Evolutionary conservation across 305 asterid genomes (phyloP).

Genomic region (Fraxinus sp.): DNA sequence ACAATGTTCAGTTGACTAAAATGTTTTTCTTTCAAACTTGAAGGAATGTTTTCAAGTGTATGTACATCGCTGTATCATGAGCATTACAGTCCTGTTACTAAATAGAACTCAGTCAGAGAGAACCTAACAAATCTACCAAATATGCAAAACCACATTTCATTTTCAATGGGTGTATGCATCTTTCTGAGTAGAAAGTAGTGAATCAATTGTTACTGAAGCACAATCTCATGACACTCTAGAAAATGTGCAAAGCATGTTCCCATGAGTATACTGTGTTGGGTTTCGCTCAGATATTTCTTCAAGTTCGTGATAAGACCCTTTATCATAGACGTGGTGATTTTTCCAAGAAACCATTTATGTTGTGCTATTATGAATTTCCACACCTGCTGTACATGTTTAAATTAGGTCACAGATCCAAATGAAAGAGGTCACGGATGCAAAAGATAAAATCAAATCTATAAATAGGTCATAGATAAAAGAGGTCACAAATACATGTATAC

Average conservation of each 20-base stretch:
- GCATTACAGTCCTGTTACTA: neutral
- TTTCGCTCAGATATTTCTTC: neutral
- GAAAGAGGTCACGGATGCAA: neutral
- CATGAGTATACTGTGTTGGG: neutral
- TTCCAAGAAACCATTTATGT: neutral
- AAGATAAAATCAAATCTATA: no score
- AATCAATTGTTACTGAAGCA: neutral
- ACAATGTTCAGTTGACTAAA: neutral
- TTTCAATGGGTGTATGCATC: neutral
- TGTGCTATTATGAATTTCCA: neutral
- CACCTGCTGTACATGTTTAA: neutral
- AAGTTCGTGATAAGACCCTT: neutral
- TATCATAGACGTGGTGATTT: neutral
- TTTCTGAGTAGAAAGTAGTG: neutral
- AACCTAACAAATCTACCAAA: neutral
- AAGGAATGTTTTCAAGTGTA: neutral
- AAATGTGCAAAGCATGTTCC: no score
- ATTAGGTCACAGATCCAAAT: no score
- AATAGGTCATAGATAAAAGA: no score
- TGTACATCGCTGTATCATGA: neutral
- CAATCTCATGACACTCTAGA: no score
- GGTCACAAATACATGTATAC: no score
- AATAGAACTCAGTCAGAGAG: neutral
- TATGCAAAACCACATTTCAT: neutral
- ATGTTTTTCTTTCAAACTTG: no score